phyloP scores from a whole-genome alignment of 2,329 filamentous ascomycete species.

The Monosporascus sp. region DNA sequence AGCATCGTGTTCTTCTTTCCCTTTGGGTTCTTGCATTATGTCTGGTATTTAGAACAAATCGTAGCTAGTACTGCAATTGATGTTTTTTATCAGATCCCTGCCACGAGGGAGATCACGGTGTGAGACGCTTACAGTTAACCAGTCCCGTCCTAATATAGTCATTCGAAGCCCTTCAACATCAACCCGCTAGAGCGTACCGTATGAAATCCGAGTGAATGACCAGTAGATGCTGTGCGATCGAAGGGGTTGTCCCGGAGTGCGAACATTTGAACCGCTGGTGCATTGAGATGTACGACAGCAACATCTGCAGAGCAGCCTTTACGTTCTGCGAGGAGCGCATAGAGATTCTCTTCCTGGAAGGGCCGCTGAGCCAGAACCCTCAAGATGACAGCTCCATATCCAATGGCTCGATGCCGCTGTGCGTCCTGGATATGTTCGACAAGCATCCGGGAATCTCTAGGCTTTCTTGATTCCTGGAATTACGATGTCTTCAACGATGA shows the following conservation, averaged over 20 bases:
- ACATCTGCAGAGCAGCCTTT: conserved; percentile 5
- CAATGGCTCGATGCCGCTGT: conserved; percentile 4
- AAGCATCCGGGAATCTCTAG: conserved; percentile 7
- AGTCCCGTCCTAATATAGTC: too few relatives aligned
- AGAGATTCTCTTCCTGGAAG: background rate
- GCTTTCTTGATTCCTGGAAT: background rate
- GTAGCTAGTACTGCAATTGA: too few relatives aligned
- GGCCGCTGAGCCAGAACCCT: background rate
- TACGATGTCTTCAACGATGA: conserved; percentile 4
- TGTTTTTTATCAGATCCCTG: too few relatives aligned
- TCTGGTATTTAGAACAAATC: too few relatives aligned
- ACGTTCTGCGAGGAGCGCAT: conserved; percentile 4
- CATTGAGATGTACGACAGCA: conserved; percentile 6
- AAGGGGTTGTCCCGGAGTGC: conserved; percentile 6
- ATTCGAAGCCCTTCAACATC: too few relatives aligned
- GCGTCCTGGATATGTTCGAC: conserved; percentile 2
- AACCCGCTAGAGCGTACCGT: too few relatives aligned
- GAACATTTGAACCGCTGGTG: conserved; percentile 3
- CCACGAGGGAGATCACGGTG: too few relatives aligned
- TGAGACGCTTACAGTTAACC: too few relatives aligned
- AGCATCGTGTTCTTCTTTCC: too few relatives aligned
- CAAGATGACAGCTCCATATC: conserved; percentile 4
- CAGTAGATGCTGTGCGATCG: conserved; percentile 1
- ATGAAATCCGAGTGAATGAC: too few relatives aligned
- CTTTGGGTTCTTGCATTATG: too few relatives aligned